Evolutionary conservation across 495 filamentous ascomycete genomes (phyloP), one percentile per base, ranked within the genome.

Genomic region (Penicillium flavigenum): DNA sequence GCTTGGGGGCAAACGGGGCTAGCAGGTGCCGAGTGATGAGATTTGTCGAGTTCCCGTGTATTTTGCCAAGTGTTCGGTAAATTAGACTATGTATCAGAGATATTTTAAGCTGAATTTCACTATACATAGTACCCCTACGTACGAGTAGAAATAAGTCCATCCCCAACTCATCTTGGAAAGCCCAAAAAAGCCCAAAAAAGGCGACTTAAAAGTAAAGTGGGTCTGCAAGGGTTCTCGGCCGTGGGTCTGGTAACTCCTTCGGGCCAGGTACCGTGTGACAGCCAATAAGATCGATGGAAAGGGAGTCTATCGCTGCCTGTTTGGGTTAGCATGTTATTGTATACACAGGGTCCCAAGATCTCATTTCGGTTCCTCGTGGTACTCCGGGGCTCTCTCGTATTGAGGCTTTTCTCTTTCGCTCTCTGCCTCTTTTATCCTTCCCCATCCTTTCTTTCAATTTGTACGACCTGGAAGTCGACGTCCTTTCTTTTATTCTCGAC

Each of bases 381-480:
- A 34, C 44, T 22, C 42, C 32, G 31, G 56, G 46, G 27, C 46
- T 22, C 22, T 22, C 22, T 56, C 47, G 53, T 57, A 41, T 53
- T 20, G 51, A 22, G 38, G 34, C 49, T 41, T 53, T 53, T 53
- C 51, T 42, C 51, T 53, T 32, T 32, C 24, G 3, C 49, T 34
- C 19, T 22, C 12, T 34, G 3, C 3, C 10, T 38, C n/a, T 34
- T 41, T n/a, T 17, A 27, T 27, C 22, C 24, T 29, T 51, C 24
- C 24, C 24, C 14, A 53, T 53, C 46, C 45, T 36, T 49, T 27
- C 31, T 46, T 64, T 44, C 14, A 46, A 48, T 54, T 29, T 41
- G 26, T 53, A 59, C 62, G 66, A 46, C 66, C 66, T 69, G 66
- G 66, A 58, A 60, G 66, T 69, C 66, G 66, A 60, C 61, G 61